Conservation (phyloP, 1,139 yeast genomes). For the Debaryomyces psychrophilus region DNA sequence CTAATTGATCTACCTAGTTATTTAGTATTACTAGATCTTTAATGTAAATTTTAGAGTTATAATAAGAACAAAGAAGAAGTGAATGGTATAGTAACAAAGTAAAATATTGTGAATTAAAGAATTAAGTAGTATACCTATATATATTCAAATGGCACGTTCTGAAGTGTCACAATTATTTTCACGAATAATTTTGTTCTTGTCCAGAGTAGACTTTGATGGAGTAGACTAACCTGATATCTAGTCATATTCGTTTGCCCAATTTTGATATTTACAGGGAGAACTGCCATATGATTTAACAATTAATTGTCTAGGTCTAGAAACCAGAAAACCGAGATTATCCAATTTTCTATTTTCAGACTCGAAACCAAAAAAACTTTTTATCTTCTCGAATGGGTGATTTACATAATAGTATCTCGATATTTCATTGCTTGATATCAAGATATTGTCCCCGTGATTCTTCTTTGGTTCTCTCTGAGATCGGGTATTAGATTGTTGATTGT, state of each 20-base stretch:
- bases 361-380: background rate
- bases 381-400: background rate
- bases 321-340: constrained; percentile 37
- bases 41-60: background rate
- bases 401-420: background rate
- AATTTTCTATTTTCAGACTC: constrained; percentile 5
- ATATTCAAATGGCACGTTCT: background rate
- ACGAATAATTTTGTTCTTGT: background rate
- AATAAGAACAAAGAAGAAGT: background rate
- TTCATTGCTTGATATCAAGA: background rate
- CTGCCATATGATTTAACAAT: constrained; percentile 28
- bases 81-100: background rate
- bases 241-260: background rate
- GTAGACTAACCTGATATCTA: background rate
- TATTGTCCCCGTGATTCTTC: background rate
- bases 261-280: background rate
- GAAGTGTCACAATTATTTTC: background rate
- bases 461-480: background rate
- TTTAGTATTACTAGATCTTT: background rate
- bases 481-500: background rate
- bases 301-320: constrained; percentile 46
- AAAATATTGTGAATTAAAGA: background rate
- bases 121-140: background rate
- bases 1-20: background rate
- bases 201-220: background rate